Base-by-base conservation (phyloP, 2,329 filamentous ascomycete genomes). In the Claviceps maximensis region DNA sequence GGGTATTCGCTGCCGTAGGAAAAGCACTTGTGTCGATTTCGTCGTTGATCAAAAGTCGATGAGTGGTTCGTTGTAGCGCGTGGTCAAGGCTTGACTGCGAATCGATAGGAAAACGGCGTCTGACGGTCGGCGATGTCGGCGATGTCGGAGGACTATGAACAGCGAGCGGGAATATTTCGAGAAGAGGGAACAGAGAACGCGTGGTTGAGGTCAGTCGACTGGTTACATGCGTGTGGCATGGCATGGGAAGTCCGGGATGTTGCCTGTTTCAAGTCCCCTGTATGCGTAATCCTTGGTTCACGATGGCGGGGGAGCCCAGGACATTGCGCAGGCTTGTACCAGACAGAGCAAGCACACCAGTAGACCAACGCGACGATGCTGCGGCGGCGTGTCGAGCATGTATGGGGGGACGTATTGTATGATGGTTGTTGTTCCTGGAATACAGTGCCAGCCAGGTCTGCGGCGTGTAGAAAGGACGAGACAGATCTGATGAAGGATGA, bases 231-330 rank as follows among this genome's bases (percentile, higher is more conserved):
- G 51, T 33, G 55, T 49, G 42, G 36, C 36, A 52, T n/a, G n/a
- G n/a, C n/a, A n/a, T n/a, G 31, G 19, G 46, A 42, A 31, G 17
- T 23, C 53, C 44, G 47, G 56, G 51, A 45, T 54, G 23, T 44
- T 44, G 36, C 42, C 42, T 51, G 57, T 59, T 59, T 58, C 56
- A 57, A 56, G 58, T 54, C 52, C 48, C 48, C 53, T 52, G 53
- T 54, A 51, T 53, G 51, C 47, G 52, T 40, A 54, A 55, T 57
- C 55, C 56, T 55, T 31, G 47, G 49, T 19, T 47, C 40, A 54
- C 46, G 41, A 53, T 47, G 54, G 52, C 52, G 50, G 55, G 53
- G 53, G 55, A 51, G 36, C 51, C 52, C 47, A 29, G 50, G 41
- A 54, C 58, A 58, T 55, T 40, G 49, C 49, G 44, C 36, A 33